A percentile compares a stretch with the other conserved stretches of the same genome.
Evolutionary conservation across 2,329 filamentous ascomycete species (phyloP).

Genomic region (Diaporthe caulivora): DNA sequence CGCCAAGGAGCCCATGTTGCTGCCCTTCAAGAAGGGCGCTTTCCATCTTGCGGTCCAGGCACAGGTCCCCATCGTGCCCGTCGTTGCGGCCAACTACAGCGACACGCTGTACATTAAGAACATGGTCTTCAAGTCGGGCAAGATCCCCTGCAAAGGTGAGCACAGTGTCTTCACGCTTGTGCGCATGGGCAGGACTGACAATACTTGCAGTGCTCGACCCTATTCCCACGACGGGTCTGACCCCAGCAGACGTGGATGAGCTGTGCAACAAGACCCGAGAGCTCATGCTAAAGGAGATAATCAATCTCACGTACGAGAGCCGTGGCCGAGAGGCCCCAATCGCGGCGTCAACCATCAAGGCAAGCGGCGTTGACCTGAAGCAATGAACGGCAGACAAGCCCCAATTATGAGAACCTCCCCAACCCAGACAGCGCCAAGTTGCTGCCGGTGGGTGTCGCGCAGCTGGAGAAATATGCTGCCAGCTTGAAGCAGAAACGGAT

Average conservation of each 20-base stretch:
- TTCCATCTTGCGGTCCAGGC: constrained; percentile 97
- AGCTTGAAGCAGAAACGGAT: not conserved
- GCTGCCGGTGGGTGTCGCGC: not conserved
- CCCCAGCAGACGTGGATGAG: constrained; percentile 80
- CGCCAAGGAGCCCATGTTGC: constrained; percentile 80
- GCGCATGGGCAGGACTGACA: not conserved
- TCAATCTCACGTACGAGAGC: constrained; percentile 64
- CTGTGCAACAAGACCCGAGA: constrained; percentile 77
- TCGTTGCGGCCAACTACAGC: constrained; percentile 85
- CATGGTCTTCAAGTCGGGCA: constrained; percentile 74
- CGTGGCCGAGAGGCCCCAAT: constrained; percentile 50
- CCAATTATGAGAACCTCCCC: not conserved
- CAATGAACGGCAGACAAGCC: constrained; percentile 29
- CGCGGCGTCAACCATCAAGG: constrained; percentile 37
- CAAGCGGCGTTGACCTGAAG: constrained; percentile 39
- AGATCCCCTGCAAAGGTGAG: constrained; percentile 81
- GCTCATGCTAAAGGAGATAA: constrained; percentile 78
- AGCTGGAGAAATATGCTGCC: not conserved
- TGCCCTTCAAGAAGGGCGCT: constrained; percentile 99
- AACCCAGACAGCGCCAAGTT: not conserved
- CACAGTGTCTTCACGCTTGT: constrained; percentile 20
- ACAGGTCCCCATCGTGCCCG: constrained; percentile 90
- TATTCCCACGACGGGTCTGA: constrained; percentile 81
- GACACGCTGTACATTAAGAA: constrained; percentile 76
- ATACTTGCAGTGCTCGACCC: constrained; percentile 77